phyloP scores from a whole-genome alignment of 2,329 filamentous ascomycete genomes.

The Ophiostoma tasmaniense region DNA sequence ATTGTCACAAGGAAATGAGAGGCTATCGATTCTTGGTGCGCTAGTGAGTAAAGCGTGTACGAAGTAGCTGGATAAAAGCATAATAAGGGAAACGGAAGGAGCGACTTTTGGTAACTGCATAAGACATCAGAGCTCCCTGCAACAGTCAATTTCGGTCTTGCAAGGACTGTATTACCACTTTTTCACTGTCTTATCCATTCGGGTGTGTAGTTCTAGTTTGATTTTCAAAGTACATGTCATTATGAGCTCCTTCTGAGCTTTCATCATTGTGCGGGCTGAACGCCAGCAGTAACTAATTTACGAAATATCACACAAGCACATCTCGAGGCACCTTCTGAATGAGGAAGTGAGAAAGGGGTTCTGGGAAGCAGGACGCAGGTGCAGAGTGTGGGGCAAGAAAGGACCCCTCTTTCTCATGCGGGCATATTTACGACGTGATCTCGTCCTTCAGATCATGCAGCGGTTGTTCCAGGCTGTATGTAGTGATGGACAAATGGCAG shows the following conservation, averaged over 20 bases:
- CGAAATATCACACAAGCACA: not conserved
- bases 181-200: not conserved
- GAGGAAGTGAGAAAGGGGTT: not conserved
- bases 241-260: not conserved
- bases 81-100: not conserved
- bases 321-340: not conserved
- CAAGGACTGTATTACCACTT: not conserved
- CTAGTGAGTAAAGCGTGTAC: not conserved
- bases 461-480: not conserved
- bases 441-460: not conserved
- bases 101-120: not conserved
- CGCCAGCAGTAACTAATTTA: not conserved
- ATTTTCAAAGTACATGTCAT: not conserved
- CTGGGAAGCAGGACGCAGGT: not conserved
- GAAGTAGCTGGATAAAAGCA: not conserved
- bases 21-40: not conserved
- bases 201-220: not conserved
- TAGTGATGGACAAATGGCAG: not conserved
- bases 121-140: not conserved
- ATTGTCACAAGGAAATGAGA: slow-evolving; percentile 2
- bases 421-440: not conserved
- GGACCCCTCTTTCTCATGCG: not conserved
- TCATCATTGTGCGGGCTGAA: not conserved
- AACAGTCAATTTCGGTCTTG: not conserved
- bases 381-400: not conserved